Percentiles rank a stretch among this genome's conserved stretches.
These are phyloP conservation scores for Suhomyces atakaporum DNA, from an alignment of 1,139 yeast genomes.

Conservation along the genomic window DNA sequence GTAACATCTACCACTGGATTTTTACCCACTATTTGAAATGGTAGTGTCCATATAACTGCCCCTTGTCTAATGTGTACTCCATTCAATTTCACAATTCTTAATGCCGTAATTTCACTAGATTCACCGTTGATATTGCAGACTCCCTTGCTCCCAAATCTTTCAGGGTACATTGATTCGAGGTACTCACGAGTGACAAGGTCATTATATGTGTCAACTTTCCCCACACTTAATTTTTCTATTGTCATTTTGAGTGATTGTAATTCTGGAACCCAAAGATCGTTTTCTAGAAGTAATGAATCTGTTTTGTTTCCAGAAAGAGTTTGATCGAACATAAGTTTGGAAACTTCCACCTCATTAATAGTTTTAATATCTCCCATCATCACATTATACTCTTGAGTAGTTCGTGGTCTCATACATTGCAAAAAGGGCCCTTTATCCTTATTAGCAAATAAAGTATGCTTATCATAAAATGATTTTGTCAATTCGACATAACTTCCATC, in stretches of 20 bases:
- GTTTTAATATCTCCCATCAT: constrained; percentile 36
- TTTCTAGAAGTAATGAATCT: constrained; percentile 14
- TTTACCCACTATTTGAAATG: constrained; percentile 20
- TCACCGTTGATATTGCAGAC: constrained; percentile 18
- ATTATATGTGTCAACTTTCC: constrained; percentile 34
- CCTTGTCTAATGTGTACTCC: constrained; percentile 33
- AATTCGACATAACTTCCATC: constrained; percentile 38
- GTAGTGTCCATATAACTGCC: constrained; percentile 33
- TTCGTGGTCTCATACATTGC: constrained; percentile 30
- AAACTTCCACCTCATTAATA: constrained; percentile 26
- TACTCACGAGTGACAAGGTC: constrained; percentile 27
- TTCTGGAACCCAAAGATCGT: constrained; percentile 39
- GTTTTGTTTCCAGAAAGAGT: background rate
- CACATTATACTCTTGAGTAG: constrained; percentile 31
- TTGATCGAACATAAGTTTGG: constrained; percentile 21
- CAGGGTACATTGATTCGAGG: constrained; percentile 20
- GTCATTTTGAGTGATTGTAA: constrained; percentile 37
- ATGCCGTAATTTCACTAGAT: constrained; percentile 16
- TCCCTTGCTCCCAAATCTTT: constrained; percentile 15
- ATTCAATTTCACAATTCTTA: constrained; percentile 37
- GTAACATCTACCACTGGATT: constrained; percentile 22
- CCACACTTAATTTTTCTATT: constrained; percentile 39
- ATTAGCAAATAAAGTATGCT: constrained; percentile 27
- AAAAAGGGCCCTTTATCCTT: constrained; percentile 13
- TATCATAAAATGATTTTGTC: constrained; percentile 28